phyloP scores from a whole-genome alignment of 495 filamentous ascomycete species.

The Cercophora samala region DNA sequence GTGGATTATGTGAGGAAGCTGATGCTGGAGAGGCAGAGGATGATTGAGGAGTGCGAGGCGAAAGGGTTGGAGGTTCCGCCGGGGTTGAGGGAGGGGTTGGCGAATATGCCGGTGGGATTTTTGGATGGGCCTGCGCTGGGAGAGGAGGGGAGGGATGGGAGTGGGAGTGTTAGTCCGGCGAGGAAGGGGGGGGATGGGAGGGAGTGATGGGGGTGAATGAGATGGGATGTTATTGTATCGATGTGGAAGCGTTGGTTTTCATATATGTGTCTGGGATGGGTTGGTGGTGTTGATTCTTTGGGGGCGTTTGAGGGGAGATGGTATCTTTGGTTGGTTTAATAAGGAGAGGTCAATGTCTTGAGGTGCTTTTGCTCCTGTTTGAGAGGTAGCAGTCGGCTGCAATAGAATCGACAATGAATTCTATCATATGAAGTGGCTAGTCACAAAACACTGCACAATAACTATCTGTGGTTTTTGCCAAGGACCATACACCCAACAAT shows the following conservation, averaged over 20 bases:
- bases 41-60: conserved; percentile 44
- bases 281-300: neutral
- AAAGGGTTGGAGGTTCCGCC: conserved; percentile 24
- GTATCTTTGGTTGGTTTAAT: neutral
- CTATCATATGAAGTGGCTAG: neutral
- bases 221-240: neutral
- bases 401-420: neutral
- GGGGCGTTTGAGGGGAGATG: neutral
- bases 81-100: conserved; percentile 23
- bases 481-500: neutral
- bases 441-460: neutral
- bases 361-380: neutral
- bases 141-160: neutral
- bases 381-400: neutral
- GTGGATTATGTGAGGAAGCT: conserved; percentile 67
- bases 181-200: neutral
- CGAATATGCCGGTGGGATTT: neutral
- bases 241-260: neutral
- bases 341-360: neutral
- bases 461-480: neutral
- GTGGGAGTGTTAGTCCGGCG: neutral
- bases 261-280: neutral
- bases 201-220: neutral
- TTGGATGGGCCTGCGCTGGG: neutral
- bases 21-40: conserved; percentile 55